A percentile compares a stretch with the other conserved stretches of the same genome.
phyloP scores from a whole-genome alignment of 1,139 yeast species.

The Williopsis jadinii region DNA sequence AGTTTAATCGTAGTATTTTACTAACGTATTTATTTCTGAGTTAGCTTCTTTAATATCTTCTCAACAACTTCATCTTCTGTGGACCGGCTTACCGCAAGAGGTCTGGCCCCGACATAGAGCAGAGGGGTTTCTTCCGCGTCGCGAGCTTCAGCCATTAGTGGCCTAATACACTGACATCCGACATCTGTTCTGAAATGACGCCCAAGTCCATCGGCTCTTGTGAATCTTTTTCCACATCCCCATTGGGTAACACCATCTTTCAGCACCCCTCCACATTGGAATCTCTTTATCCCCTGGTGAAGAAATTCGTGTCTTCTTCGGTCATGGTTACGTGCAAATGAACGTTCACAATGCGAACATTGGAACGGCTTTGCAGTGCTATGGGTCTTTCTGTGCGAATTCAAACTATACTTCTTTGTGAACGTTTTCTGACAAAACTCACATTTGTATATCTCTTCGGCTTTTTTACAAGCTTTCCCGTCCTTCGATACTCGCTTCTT shows the following conservation, averaged over 20 bases:
- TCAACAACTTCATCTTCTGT: neutral
- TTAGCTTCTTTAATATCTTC: neutral
- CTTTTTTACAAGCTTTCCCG: neutral
- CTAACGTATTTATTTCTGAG: neutral
- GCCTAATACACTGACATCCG: slow-evolving; percentile 50
- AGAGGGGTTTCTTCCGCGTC: slow-evolving; percentile 4
- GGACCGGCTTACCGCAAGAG: too few relatives aligned
- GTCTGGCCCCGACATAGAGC: neutral
- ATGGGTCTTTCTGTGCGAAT: slow-evolving; percentile 51
- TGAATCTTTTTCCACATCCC: slow-evolving; percentile 57
- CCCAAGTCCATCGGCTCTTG: slow-evolving; percentile 50
- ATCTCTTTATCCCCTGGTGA: slow-evolving; percentile 49
- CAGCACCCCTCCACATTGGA: slow-evolving; percentile 46
- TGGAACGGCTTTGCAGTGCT: slow-evolving; percentile 48
- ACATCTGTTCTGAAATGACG: slow-evolving; percentile 54
- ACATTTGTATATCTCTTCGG: slow-evolving; percentile 31
- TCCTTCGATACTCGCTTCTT: slow-evolving; percentile 6
- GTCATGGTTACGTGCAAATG: slow-evolving; percentile 53
- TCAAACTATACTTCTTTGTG: slow-evolving; percentile 47
- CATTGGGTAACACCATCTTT: slow-evolving; percentile 43
- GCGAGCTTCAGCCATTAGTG: slow-evolving; percentile 45
- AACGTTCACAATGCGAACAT: slow-evolving; percentile 41
- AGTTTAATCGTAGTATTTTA: too few relatives aligned
- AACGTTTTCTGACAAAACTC: slow-evolving; percentile 42
- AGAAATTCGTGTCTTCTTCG: slow-evolving; percentile 48